Percentiles rank a stretch among this genome's conserved stretches.
These are phyloP conservation scores for Ceratocystiopsis minuta DNA, from an alignment of 2,329 filamentous ascomycete species.

Conservation along the genomic window DNA sequence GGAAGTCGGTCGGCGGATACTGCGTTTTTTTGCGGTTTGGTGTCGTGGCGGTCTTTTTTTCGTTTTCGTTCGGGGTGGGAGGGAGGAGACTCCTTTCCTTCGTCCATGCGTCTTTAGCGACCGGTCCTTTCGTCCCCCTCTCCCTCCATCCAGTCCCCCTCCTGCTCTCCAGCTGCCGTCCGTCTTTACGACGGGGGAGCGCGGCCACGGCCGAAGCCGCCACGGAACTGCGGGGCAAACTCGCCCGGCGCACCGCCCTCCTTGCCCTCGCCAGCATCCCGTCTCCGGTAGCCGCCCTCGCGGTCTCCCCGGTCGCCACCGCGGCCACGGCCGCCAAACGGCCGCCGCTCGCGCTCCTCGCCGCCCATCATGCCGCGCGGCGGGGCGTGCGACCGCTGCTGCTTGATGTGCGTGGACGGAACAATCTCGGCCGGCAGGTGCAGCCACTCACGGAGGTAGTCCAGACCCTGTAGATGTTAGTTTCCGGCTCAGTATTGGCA, in stretches of 20 bases:
- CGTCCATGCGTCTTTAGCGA: too few relatives aligned
- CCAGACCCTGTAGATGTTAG: conserved; percentile 57
- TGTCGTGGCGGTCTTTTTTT: too few relatives aligned
- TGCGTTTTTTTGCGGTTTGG: background rate
- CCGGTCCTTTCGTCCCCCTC: too few relatives aligned
- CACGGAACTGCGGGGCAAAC: conserved; percentile 85
- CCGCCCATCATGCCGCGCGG: conserved; percentile 97
- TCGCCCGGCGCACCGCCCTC: conserved; percentile 83
- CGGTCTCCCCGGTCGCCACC: conserved; percentile 65
- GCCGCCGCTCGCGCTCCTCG: conserved; percentile 61
- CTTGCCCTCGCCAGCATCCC: conserved; percentile 73
- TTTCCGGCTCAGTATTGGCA: background rate
- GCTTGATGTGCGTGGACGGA: conserved; percentile 99
- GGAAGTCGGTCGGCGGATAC: background rate
- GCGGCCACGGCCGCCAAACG: conserved; percentile 62
- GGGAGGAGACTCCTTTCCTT: too few relatives aligned
- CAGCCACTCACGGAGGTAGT: conserved; percentile 99
- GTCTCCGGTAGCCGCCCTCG: conserved; percentile 82
- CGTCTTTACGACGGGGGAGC: conserved; percentile 47
- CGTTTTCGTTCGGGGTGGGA: too few relatives aligned
- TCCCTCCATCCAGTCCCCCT: too few relatives aligned
- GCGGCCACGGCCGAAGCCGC: conserved; percentile 77
- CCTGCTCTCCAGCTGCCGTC: background rate
- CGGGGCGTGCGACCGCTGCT: conserved; percentile 95
- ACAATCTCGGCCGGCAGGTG: conserved; percentile 99